Percentiles rank a stretch among this genome's conserved stretches.
Conservation (phyloP, 345 rosid genomes). For the Linum trigynum region DNA sequence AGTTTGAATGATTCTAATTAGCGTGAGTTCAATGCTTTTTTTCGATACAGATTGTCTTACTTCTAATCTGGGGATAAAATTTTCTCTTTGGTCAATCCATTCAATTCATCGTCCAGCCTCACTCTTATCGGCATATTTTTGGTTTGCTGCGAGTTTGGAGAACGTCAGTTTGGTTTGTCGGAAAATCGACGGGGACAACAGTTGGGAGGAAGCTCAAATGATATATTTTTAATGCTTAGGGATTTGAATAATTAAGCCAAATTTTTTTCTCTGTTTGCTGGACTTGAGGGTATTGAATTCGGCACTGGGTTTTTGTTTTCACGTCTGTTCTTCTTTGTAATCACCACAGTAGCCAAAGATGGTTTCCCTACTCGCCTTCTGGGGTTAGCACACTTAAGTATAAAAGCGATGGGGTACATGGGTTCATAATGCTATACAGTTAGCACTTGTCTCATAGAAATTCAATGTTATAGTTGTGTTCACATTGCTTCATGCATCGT, state of each 20-base stretch:
- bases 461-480: neutral
- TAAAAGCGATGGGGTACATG: too few species aligned
- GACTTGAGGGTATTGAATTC: neutral
- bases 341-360: neutral
- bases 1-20: constrained; percentile 17
- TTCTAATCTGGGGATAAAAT: neutral
- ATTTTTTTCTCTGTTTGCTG: neutral
- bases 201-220: constrained; percentile 3
- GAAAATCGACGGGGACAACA: neutral
- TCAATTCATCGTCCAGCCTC: constrained; percentile 7
- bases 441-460: neutral
- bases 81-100: constrained; percentile 11
- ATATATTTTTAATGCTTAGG: constrained; percentile 7
- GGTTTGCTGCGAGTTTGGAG: constrained; percentile 19
- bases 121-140: constrained; percentile 4
- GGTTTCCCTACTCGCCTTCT: neutral
- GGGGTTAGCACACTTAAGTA: too few species aligned
- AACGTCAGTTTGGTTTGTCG: constrained; percentile 1
- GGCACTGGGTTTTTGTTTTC: too few species aligned
- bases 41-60: neutral
- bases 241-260: neutral
- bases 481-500: neutral
- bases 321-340: neutral
- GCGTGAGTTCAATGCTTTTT: constrained; percentile 19
- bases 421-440: too few species aligned